Percentiles rank a stretch among this genome's conserved stretches.
These are phyloP conservation scores for Biscogniauxia sp. DNA, from an alignment of 2,329 filamentous ascomycete genomes.

Conservation along the genomic window DNA sequence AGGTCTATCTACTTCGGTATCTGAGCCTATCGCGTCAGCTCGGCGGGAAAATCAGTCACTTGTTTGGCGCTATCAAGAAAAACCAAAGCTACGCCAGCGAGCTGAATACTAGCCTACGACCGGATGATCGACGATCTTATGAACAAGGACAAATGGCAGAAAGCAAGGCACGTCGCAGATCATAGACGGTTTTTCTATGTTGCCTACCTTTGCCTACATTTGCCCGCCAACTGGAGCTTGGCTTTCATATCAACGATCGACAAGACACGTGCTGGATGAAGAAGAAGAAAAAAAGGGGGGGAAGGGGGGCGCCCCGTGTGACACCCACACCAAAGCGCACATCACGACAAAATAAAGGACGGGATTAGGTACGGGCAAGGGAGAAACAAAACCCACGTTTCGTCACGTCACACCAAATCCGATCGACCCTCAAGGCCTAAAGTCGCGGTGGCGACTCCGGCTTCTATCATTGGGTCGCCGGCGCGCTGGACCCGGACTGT, in stretches of 20 bases:
- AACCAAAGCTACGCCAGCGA: background rate
- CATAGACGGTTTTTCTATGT: background rate
- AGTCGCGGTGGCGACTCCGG: background rate
- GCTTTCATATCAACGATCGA: background rate
- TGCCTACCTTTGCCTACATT: background rate
- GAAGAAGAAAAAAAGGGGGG: too few species aligned
- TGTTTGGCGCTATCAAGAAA: background rate
- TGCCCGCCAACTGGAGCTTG: background rate
- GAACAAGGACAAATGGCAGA: background rate
- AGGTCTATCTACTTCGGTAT: too few species aligned
- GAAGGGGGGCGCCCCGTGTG: too few species aligned
- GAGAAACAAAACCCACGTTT: background rate
- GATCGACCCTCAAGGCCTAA: background rate
- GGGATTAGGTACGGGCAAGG: background rate
- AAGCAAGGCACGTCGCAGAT: background rate
- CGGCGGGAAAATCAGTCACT: background rate
- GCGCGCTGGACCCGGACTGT: background rate
- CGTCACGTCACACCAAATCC: background rate
- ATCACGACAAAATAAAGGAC: background rate
- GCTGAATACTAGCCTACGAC: too few species aligned
- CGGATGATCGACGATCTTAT: too few species aligned
- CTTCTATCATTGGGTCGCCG: background rate
- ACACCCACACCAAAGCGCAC: background rate
- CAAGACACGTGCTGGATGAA: background rate
- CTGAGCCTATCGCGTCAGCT: background rate